A percentile compares a stretch with the other conserved stretches of the same genome.
Evolutionary conservation across 1,284 basidiomycete genomes (phyloP).

Genomic region (Apiotrichum montevideense): DNA sequence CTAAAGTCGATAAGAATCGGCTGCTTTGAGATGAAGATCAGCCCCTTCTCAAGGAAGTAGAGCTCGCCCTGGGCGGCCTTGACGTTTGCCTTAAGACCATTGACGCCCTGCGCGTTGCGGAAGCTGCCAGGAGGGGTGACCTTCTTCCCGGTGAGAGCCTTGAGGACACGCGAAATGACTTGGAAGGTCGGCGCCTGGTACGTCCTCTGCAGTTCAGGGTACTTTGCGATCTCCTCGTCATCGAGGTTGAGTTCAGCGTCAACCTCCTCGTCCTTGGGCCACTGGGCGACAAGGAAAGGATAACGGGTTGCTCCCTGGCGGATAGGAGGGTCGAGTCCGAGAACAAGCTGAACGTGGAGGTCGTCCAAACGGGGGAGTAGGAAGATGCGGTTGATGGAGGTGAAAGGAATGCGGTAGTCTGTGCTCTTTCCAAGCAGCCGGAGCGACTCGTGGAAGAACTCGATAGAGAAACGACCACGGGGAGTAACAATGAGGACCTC

Average conservation of each 20-base stretch:
- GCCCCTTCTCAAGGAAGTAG: constrained; percentile 95
- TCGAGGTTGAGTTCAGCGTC: constrained; percentile 91
- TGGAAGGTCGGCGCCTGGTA: constrained; percentile 85
- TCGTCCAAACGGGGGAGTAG: constrained; percentile 91
- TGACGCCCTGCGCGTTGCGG: constrained; percentile 57
- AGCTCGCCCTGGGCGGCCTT: constrained; percentile 96
- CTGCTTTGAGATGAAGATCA: constrained; percentile 97
- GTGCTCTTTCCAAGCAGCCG: constrained; percentile 95
- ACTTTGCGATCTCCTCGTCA: constrained; percentile 54
- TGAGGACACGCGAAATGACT: constrained; percentile 92
- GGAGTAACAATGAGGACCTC: constrained; percentile 96
- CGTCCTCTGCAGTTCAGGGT: constrained; percentile 53
- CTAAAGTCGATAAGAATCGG: constrained; percentile 86
- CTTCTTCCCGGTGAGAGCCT: constrained; percentile 82
- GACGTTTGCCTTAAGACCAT: constrained; percentile 84
- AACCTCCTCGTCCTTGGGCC: constrained; percentile 92
- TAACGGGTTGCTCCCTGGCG: constrained; percentile 98
- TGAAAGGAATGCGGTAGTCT: constrained; percentile 96
- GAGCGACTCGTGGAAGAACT: constrained; percentile 93
- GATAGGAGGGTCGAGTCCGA: constrained; percentile 85
- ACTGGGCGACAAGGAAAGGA: constrained; percentile 96
- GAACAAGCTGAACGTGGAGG: constrained; percentile 88
- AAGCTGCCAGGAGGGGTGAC: constrained; percentile 77
- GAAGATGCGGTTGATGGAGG: constrained; percentile 83
- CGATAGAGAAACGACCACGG: constrained; percentile 92